These are phyloP conservation scores for Phyllosticta paracitricarpa DNA, from an alignment of 2,329 filamentous ascomycete genomes.

Conservation along the genomic window DNA sequence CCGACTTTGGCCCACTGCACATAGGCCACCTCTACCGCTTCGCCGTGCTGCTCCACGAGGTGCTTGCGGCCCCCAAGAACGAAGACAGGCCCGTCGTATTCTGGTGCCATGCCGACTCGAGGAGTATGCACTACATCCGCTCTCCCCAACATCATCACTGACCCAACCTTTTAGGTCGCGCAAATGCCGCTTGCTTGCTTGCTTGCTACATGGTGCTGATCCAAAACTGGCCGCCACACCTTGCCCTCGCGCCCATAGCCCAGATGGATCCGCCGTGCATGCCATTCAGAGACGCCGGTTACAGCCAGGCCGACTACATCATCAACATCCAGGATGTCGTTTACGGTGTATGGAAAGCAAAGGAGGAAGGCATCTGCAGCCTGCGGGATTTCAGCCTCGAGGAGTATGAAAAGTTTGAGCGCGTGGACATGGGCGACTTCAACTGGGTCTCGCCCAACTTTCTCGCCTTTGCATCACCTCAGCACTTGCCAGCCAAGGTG, in stretches of 20 bases:
- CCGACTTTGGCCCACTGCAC: constrained; percentile 94
- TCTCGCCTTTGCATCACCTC: constrained; percentile 90
- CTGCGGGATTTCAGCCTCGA: constrained; percentile 92
- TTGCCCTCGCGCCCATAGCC: constrained; percentile 88
- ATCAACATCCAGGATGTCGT: constrained; percentile 95
- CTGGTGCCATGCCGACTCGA: constrained; percentile 85
- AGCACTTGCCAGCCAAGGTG: constrained; percentile 65
- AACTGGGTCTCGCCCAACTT: constrained; percentile 98
- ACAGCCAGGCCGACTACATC: constrained; percentile 95
- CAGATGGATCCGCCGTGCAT: constrained; percentile 96
- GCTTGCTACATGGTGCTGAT: constrained; percentile 99
- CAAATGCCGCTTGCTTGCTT: constrained; percentile 87
- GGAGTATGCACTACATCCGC: constrained; percentile 51
- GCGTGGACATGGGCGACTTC: constrained; percentile 98
- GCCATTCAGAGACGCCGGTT: constrained; percentile 96
- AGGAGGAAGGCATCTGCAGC: constrained; percentile 86
- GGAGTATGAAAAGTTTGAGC: constrained; percentile 82
- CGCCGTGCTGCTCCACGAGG: constrained; percentile 89
- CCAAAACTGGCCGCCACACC: constrained; percentile 92
- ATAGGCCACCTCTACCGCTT: constrained; percentile 96
- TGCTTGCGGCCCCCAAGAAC: constrained; percentile 83
- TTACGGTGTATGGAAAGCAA: constrained; percentile 97
- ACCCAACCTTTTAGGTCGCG: constrained; percentile 51
- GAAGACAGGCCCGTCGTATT: constrained; percentile 87
- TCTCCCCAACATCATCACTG: background rate